Base-by-base conservation (phyloP, 495 filamentous ascomycete genomes). In the Hypomontagnella monticulosa region DNA sequence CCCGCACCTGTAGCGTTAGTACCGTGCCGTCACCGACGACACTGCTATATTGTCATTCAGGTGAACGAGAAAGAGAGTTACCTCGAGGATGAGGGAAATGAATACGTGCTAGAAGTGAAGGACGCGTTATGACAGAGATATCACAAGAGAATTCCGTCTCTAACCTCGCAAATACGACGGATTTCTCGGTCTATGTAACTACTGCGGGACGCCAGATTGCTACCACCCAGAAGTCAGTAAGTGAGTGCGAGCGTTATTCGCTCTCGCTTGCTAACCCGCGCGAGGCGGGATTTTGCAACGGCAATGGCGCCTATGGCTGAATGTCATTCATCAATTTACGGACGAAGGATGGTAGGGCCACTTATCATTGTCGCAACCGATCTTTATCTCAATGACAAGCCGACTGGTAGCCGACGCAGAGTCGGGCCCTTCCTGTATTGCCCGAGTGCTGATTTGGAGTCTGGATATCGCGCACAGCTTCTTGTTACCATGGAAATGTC, bases 241-340 rank as follows among this genome's bases (percentile, higher is more conserved):
- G 36, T 9, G 19, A 38, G 36, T 9, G 19, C 16, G 47, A 4
- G 10, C 46, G 3, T 23, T 40, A 11, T 53, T 46, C 14, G 33
- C 16, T 57, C 19, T 46, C 14, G 46, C 14, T 15, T 16, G n/a
- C 4, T 32, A 1, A 27, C n/a, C 14, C 7, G 27, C 15, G 36
- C 43, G 20, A 46, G 40, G 42, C 27, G 42, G 30, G 23, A 59
- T 42, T 48, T 27, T 15, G 10, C 16, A 18, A 54, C 41, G 49
- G 54, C 34, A 65, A 40, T 5, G 20, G 61, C 38, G 61, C 44
- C 15, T 63, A 27, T 47, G 10, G 12, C 27, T 55, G 33, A 54
- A 30, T 53, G 32, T 15, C 9, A 41, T 38, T 47, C 14, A 54
- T 11, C 15, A 48, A 32, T 40, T 49, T 23, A 47, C 44, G 12